A percentile compares a stretch with the other conserved stretches of the same genome.
These are phyloP conservation scores for Lupinus albus DNA, from an alignment of 306 rosid genomes.

Conservation along the genomic window DNA sequence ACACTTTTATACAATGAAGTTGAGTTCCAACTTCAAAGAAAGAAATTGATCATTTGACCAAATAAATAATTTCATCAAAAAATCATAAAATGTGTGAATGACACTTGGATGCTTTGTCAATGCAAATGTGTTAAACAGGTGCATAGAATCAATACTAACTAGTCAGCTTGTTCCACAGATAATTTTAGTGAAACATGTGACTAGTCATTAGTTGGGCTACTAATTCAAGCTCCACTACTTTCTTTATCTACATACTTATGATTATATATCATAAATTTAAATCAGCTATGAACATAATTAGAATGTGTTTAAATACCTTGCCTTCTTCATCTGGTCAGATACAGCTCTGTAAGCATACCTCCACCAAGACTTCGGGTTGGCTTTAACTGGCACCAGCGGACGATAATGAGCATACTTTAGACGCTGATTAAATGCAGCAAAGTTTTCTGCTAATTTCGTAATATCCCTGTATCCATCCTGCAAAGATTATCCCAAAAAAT, in stretches of 20 bases:
- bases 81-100: background rate
- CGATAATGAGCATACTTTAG: slow-evolving; percentile 92
- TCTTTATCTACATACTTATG: slow-evolving; percentile 7
- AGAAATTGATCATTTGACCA: background rate
- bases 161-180: background rate
- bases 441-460: slow-evolving; percentile 84
- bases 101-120: background rate
- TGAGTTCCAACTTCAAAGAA: background rate
- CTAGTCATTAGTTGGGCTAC: background rate
- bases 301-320: slow-evolving; percentile 59
- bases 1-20: slow-evolving; percentile 3
- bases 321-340: slow-evolving; percentile 88
- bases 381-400: slow-evolving; percentile 71
- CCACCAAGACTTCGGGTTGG: slow-evolving; percentile 90
- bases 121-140: slow-evolving; percentile 9
- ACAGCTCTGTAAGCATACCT: slow-evolving; percentile 82
- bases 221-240: slow-evolving; percentile 9
- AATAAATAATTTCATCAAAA: slow-evolving; percentile 1
- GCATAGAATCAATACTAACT: background rate
- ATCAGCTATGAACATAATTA: slow-evolving; percentile 30
- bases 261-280: slow-evolving; percentile 26
- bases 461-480: slow-evolving; percentile 89
- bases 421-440: slow-evolving; percentile 90
- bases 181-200: slow-evolving; percentile 7
- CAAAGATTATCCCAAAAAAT: slow-evolving; percentile 33